Evolutionary conservation across 495 filamentous ascomycete species (phyloP).

Genomic region (Aspergillus heteromorphus): DNA sequence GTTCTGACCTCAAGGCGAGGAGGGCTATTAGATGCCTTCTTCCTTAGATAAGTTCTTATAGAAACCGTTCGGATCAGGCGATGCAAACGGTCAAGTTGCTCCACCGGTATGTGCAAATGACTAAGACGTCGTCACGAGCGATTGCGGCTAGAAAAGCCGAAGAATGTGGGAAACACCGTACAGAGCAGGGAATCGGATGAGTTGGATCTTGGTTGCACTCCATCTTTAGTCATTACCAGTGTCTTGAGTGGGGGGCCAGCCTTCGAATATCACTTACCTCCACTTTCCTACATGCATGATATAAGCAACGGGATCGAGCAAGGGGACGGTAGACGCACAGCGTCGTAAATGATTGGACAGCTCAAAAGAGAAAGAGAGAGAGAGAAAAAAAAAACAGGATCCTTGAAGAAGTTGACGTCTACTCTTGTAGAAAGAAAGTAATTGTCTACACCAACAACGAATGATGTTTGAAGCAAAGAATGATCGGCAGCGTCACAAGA

Average conservation of each 20-base stretch:
- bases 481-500: constrained; percentile 5
- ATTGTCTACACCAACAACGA: neutral
- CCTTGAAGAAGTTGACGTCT: constrained; percentile 1
- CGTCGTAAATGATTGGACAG: constrained; percentile 1
- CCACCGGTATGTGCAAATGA: neutral
- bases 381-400: constrained; percentile 3
- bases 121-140: neutral
- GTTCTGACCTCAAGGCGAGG: neutral
- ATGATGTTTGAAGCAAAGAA: constrained; percentile 2
- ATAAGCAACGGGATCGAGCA: constrained; percentile 6
- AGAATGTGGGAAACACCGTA: neutral
- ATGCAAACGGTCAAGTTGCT: neutral
- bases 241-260: constrained; percentile 5
- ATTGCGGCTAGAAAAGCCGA: neutral
- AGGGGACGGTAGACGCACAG: constrained; percentile 15
- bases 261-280: constrained; percentile 9
- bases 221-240: constrained; percentile 4
- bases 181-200: neutral
- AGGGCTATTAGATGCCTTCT: neutral
- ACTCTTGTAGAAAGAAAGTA: constrained; percentile 2
- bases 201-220: neutral
- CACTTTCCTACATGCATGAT: constrained; percentile 14
- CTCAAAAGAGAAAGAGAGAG: neutral
- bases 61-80: neutral
- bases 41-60: neutral